These are phyloP conservation scores for Starmerella gropengiesseri DNA, from an alignment of 805 yeast genomes.

Conservation along the genomic window DNA sequence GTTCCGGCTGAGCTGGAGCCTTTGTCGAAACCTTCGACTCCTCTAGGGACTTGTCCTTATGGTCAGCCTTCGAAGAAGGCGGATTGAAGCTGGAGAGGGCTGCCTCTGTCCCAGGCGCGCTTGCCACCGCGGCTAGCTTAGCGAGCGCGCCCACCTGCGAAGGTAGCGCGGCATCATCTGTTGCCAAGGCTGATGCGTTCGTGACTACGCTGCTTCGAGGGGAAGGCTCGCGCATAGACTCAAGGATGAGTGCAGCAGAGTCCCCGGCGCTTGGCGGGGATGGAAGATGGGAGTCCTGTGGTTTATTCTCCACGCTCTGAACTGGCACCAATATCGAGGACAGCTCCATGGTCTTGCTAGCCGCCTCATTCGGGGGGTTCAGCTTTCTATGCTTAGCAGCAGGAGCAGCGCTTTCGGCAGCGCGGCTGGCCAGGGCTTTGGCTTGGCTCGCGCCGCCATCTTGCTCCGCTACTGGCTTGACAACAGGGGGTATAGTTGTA, in stretches of 20 bases:
- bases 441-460: too few relatives aligned
- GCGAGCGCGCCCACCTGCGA: too few relatives aligned
- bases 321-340: neutral
- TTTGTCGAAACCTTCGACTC: neutral
- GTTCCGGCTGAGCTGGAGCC: too few relatives aligned
- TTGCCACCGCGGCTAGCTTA: too few relatives aligned
- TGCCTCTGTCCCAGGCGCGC: too few relatives aligned
- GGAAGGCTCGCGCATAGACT: constrained; percentile 8
- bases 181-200: neutral
- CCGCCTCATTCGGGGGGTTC: neutral
- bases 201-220: neutral
- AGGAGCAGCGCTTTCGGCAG: too few relatives aligned
- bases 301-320: neutral
- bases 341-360: neutral
- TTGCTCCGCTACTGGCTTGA: too few relatives aligned
- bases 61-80: too few relatives aligned
- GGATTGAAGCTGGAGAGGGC: too few relatives aligned
- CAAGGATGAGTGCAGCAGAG: constrained; percentile 7
- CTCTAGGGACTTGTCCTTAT: neutral
- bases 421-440: too few relatives aligned
- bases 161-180: neutral
- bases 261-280: constrained; percentile 8
- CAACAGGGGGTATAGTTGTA: too few relatives aligned
- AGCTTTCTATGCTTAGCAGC: too few relatives aligned
- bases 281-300: constrained; percentile 2